Conservation (phyloP, 2,329 filamentous ascomycete species). For the Sporothrix globosa region DNA sequence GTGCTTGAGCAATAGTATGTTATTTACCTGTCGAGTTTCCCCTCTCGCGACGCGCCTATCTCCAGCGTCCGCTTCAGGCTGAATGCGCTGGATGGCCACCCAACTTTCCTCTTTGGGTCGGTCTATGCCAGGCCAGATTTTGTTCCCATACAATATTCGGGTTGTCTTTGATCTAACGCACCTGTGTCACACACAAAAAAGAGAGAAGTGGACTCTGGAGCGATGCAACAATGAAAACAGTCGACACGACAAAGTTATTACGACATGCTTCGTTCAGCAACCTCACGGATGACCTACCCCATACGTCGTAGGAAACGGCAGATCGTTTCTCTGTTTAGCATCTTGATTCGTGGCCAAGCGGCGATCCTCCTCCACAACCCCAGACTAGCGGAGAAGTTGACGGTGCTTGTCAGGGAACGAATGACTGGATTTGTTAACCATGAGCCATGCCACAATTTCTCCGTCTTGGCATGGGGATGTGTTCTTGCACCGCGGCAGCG, state of each 20-base stretch:
- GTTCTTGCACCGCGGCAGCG: neutral
- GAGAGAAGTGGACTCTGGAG: neutral
- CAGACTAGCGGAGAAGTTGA: neutral
- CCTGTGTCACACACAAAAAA: neutral
- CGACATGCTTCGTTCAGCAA: too few relatives aligned
- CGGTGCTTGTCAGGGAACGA: neutral
- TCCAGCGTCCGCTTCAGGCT: conserved; percentile 4
- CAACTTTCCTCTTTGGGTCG: neutral
- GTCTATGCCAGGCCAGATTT: neutral
- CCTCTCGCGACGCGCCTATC: neutral
- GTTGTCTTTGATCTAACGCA: neutral
- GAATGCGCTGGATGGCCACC: conserved; percentile 9
- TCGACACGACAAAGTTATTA: neutral
- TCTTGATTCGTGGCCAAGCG: neutral
- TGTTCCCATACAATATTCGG: too few relatives aligned
- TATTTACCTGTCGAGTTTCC: neutral
- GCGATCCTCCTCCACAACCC: neutral
- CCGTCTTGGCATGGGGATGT: conserved; percentile 11
- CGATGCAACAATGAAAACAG: too few relatives aligned
- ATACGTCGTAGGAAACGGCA: neutral
- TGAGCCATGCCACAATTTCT: neutral
- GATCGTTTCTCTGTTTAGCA: neutral
- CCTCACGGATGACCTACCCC: neutral
- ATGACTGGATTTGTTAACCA: neutral
- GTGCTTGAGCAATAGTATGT: too few relatives aligned